Base-by-base conservation (phyloP, 768 basidiomycete species). In the Bullera alba region DNA sequence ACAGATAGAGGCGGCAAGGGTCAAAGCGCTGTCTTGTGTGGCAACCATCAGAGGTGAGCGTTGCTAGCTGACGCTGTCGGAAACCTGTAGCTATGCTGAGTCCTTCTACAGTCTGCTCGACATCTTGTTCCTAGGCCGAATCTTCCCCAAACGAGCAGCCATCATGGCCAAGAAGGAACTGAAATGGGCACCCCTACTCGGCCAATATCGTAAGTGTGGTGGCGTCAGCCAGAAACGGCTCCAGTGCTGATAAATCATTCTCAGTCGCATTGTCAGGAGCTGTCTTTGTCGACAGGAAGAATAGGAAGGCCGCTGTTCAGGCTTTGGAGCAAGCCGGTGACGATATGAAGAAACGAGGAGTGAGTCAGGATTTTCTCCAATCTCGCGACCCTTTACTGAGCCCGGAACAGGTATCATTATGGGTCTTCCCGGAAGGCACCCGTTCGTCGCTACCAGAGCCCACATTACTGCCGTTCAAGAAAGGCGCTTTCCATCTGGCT, bases 361-460 rank as follows among this genome's bases (percentile, higher is more conserved):
- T 74, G 42, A 54, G 70, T 58, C 2, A 23, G 15, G 22, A 15
- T 15, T 15, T 44, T 15, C 1, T 3, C 4, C 5, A 29, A n/a
- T 19, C 16, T 23, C 45, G 15, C 2, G n/a, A 44, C 22, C 14
- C 14, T 25, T 25, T 7, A 16, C 42, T 15, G 10, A 3, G 2
- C 28, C 26, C 2, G 14, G 72, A 76, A 30, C 74, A 80, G 54
- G 76, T 86, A 19, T 89, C 88, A 15, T 74, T 97, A 41, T 93
- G 88, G 86, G 83, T 99, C 73, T 97, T 89, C 75, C 89, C 93
- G 0, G 95, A 97, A 75, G 95, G 95, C 26, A 99, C 95, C 10
- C 82, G 95, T 23, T 83, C 87, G 37, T 79, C 79, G 50, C 78
- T 79, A 19, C 76, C 83, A 54, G 74, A 77, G 27, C 79, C 85